A percentile compares a stretch with the other conserved stretches of the same genome.
Conservation (phyloP, 257 asterid species). For the Primulina huaijiensis region DNA sequence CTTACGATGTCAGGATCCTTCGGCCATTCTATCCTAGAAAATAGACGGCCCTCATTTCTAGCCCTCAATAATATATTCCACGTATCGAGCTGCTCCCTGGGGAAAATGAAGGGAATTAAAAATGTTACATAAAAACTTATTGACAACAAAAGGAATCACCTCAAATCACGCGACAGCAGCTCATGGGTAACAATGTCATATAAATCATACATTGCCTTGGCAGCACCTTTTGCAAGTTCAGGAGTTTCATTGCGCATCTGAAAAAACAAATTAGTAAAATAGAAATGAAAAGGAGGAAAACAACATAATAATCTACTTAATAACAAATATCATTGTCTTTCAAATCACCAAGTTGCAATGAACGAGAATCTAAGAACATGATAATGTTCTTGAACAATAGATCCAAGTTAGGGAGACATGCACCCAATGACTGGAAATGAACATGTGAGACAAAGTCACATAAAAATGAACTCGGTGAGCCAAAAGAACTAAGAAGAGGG, state of each 20-base stretch:
- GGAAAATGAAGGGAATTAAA: constrained; percentile 21
- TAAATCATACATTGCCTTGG: constrained; percentile 78
- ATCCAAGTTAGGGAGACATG: constrained; percentile 15
- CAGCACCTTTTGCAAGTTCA: constrained; percentile 90
- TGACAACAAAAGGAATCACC: constrained; percentile 42
- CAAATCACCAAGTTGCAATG: constrained; percentile 15
- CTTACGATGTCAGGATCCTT: constrained; percentile 81
- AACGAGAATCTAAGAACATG: constrained; percentile 11
- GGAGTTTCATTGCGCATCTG: constrained; percentile 81
- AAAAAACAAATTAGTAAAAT: constrained; percentile 21
- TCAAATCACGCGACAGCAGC: constrained; percentile 73
- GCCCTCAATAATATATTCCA: constrained; percentile 91
- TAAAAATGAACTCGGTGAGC: neutral
- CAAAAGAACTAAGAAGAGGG: neutral
- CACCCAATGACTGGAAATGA: constrained; percentile 10
- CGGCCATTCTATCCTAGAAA: constrained; percentile 95
- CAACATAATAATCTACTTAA: constrained; percentile 13
- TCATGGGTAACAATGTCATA: constrained; percentile 95
- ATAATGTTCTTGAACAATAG: neutral
- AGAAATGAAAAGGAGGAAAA: constrained; percentile 22
- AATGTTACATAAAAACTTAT: constrained; percentile 2
- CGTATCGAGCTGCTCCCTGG: constrained; percentile 94
- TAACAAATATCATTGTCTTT: constrained; percentile 14
- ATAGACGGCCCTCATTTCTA: constrained; percentile 90
- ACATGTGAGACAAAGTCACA: neutral